Evolutionary conservation across 169 alveolate species (phyloP).

Genomic region (Cryptosporidium sp.): DNA sequence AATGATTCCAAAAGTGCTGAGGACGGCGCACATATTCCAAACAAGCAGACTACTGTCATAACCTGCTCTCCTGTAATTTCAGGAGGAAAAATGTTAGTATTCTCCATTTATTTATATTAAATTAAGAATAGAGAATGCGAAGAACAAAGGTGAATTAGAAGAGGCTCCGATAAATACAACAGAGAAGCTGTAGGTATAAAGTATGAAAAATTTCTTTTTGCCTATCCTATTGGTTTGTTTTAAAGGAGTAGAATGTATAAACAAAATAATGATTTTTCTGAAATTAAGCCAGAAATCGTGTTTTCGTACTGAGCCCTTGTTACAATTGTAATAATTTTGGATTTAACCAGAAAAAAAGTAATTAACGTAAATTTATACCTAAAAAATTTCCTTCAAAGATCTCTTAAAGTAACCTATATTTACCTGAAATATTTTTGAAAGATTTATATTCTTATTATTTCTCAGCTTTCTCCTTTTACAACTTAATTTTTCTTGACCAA

Average conservation of each 20-base stretch:
- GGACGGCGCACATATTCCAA: conserved; percentile 69
- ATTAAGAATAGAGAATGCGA: neutral
- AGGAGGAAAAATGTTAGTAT: conserved; percentile 18
- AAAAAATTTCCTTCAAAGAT: neutral
- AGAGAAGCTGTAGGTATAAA: neutral
- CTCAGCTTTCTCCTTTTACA: neutral
- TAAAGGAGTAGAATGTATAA: too few species aligned
- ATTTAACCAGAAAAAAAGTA: neutral
- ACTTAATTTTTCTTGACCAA: neutral
- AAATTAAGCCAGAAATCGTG: too few species aligned
- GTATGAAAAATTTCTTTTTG: neutral
- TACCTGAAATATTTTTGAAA: neutral
- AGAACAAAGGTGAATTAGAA: neutral
- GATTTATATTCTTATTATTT: neutral
- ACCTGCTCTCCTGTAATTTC: conserved; percentile 71
- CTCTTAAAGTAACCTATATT: neutral
- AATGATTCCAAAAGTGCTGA: conserved; percentile 71
- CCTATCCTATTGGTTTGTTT: neutral
- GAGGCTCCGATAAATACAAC: neutral
- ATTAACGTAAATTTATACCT: neutral
- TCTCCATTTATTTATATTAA: conserved; percentile 14
- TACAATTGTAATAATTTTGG: too few species aligned
- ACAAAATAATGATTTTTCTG: too few species aligned
- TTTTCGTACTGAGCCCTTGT: neutral
- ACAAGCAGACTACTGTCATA: conserved; percentile 67